Percentiles rank a stretch among this genome's conserved stretches.
Conservation (phyloP, 805 yeast genomes). For the Ascoidea asiatica region DNA sequence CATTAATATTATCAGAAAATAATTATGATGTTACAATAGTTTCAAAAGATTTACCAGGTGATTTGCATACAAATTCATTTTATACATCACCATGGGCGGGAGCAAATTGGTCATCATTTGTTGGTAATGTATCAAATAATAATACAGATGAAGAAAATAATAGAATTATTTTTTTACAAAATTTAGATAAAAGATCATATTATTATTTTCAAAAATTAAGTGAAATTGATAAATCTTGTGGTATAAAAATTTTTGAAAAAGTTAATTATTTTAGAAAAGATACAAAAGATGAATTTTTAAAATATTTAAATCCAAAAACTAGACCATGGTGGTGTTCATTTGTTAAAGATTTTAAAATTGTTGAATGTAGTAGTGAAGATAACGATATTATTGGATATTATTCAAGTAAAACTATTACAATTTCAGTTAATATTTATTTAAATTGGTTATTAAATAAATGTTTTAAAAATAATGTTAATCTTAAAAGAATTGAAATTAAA, state of each 20-base stretch:
- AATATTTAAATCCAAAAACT: constrained; percentile 17
- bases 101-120: constrained; percentile 59
- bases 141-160: constrained; percentile 17
- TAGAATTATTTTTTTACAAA: constrained; percentile 17
- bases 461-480: constrained; percentile 29
- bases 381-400: too few species aligned
- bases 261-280: constrained; percentile 14
- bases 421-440: constrained; percentile 45
- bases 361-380: too few species aligned
- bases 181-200: constrained; percentile 36
- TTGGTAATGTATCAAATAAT: too few species aligned
- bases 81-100: constrained; percentile 63
- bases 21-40: constrained; percentile 30
- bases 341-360: too few species aligned
- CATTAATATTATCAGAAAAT: constrained; percentile 25
- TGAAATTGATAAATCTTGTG: constrained; percentile 31
- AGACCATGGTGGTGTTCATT: constrained; percentile 20
- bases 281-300: constrained; percentile 27
- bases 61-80: constrained; percentile 28
- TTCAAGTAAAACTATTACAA: constrained; percentile 39
- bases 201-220: constrained; percentile 31
- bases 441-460: constrained; percentile 35
- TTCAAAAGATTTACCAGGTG: constrained; percentile 42
- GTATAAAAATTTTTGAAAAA: constrained; percentile 21
- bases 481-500: constrained; percentile 27